Percentiles rank a stretch among this genome's conserved stretches.
phyloP scores from a whole-genome alignment of 2,329 filamentous ascomycete species.

The Macrophomina tecta region DNA sequence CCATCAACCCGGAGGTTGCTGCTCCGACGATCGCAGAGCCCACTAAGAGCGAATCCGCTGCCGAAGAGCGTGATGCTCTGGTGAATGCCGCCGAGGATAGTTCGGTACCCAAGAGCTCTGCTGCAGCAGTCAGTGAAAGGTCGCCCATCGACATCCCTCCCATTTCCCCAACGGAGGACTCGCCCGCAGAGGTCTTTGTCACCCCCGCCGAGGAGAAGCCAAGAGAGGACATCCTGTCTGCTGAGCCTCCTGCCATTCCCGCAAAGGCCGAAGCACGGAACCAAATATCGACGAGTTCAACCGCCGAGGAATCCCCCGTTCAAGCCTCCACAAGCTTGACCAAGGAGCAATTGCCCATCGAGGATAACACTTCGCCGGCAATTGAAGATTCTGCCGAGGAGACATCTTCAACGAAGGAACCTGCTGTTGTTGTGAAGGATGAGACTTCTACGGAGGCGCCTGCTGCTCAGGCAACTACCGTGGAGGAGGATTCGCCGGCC shows the following conservation, averaged over 20 bases:
- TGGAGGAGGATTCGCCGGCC: conserved; percentile 7
- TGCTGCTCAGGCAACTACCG: background rate
- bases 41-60: background rate
- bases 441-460: background rate
- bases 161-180: background rate
- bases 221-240: background rate
- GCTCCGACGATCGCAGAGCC: background rate
- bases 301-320: background rate
- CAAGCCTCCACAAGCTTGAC: background rate
- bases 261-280: conserved; percentile 4
- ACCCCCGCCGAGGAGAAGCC: background rate
- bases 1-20: background rate
- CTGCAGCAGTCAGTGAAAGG: background rate
- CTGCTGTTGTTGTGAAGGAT: background rate
- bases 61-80: background rate
- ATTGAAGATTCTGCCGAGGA: background rate
- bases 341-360: background rate
- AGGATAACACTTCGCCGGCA: background rate
- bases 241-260: background rate
- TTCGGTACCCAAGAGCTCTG: background rate
- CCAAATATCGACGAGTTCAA: background rate
- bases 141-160: background rate
- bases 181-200: background rate
- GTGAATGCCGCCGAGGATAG: background rate
- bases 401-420: background rate